Percentiles rank a stretch among this genome's conserved stretches.
phyloP scores from a whole-genome alignment of 495 filamentous ascomycete genomes.

The Tuber indicum region DNA sequence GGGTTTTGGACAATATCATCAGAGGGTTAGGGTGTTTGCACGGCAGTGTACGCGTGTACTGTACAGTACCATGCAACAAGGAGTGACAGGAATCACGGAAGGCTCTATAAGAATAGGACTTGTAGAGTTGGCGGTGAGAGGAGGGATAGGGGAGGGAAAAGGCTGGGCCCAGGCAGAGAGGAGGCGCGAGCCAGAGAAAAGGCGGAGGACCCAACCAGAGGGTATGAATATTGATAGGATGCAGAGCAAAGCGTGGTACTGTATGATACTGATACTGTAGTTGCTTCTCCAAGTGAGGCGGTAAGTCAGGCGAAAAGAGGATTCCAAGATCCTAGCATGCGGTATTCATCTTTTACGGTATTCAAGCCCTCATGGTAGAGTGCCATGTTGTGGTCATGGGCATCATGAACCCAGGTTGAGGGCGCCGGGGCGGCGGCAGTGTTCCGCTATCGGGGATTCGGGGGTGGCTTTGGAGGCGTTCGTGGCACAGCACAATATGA shows the following conservation, averaged over 20 bases:
- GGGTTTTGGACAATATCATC: not conserved
- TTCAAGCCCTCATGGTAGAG: not conserved
- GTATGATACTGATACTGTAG: not conserved
- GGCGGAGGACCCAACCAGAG: not conserved
- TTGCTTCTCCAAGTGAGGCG: not conserved
- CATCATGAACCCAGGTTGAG: not conserved
- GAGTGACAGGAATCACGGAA: not conserved
- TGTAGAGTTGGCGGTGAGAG: not conserved
- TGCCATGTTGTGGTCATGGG: not conserved
- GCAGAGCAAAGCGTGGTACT: not conserved
- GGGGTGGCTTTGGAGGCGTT: not conserved
- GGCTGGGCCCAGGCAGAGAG: too few species aligned
- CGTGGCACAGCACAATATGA: not conserved
- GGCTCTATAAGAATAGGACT: not conserved
- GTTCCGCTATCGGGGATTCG: not conserved
- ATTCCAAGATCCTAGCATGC: too few species aligned
- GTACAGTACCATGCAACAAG: not conserved
- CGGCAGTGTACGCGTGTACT: not conserved
- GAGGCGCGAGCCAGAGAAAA: not conserved
- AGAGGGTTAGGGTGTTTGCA: not conserved
- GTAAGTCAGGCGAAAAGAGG: too few species aligned
- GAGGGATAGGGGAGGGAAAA: not conserved
- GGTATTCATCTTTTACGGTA: not conserved
- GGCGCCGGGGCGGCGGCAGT: not conserved
- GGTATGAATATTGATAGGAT: not conserved